Conservation (phyloP, 2,329 filamentous ascomycete genomes). For the Coniochaeta sp. region DNA sequence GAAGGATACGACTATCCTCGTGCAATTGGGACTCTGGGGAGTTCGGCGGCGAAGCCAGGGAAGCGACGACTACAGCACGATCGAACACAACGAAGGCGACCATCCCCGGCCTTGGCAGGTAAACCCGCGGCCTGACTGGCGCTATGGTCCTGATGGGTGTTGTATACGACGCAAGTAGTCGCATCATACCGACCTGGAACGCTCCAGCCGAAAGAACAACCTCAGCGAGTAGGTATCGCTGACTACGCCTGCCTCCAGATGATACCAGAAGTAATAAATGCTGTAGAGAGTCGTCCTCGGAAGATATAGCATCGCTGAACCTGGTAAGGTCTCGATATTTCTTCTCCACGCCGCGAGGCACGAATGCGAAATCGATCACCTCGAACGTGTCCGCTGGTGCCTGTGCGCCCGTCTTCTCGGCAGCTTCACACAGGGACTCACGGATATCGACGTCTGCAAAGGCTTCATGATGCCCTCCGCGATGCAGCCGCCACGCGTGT, state of each 20-base stretch:
- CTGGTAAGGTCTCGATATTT: slow-evolving; percentile 44
- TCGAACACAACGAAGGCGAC: slow-evolving; percentile 79
- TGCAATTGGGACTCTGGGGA: slow-evolving; percentile 72
- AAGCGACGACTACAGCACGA: slow-evolving; percentile 69
- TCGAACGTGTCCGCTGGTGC: slow-evolving; percentile 56
- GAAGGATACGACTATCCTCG: slow-evolving; percentile 54
- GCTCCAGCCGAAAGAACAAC: slow-evolving; percentile 49
- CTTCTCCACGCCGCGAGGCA: slow-evolving; percentile 42
- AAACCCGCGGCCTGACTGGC: slow-evolving; percentile 52
- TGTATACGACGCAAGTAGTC: slow-evolving; percentile 59
- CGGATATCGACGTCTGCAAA: slow-evolving; percentile 65
- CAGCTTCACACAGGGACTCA: slow-evolving; percentile 52
- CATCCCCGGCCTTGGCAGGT: slow-evolving; percentile 70
- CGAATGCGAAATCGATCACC: slow-evolving; percentile 73
- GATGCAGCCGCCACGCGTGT: slow-evolving; percentile 82
- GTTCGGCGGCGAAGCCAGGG: slow-evolving; percentile 59
- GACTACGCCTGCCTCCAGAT: slow-evolving; percentile 41
- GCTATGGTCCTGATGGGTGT: slow-evolving; percentile 38
- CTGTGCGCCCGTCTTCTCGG: slow-evolving; percentile 48
- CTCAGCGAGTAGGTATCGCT: slow-evolving; percentile 71
- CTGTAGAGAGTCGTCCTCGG: slow-evolving; percentile 43
- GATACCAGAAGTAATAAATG: slow-evolving; percentile 57
- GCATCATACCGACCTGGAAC: slow-evolving; percentile 55
- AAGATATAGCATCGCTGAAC: slow-evolving; percentile 40
- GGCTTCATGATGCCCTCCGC: slow-evolving; percentile 74